A percentile compares a stretch with the other conserved stretches of the same genome.
Evolutionary conservation across 2,329 filamentous ascomycete genomes (phyloP).

Genomic region (Phyllosticta capitalensis): DNA sequence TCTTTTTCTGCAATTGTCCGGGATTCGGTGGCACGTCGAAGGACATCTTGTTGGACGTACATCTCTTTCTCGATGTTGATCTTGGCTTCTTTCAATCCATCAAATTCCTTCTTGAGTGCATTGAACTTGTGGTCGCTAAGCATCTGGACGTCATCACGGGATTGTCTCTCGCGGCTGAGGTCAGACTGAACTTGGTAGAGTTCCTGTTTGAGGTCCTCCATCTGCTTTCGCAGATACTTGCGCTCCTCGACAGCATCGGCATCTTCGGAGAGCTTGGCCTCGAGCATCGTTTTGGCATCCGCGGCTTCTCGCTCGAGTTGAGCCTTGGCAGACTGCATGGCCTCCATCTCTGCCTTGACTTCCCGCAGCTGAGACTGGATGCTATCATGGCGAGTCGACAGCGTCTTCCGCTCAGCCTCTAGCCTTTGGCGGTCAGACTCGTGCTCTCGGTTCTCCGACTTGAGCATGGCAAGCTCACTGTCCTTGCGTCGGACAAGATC

Average conservation of each 20-base stretch:
- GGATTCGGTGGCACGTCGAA: slow-evolving; percentile 76
- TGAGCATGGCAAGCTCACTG: slow-evolving; percentile 78
- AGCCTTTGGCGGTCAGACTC: slow-evolving; percentile 71
- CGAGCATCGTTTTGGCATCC: slow-evolving; percentile 76
- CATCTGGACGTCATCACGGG: slow-evolving; percentile 83
- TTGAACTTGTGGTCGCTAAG: slow-evolving; percentile 82
- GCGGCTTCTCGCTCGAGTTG: slow-evolving; percentile 82
- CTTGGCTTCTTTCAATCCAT: slow-evolving; percentile 83
- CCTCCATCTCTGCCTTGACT: slow-evolving; percentile 78
- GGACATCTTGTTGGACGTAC: slow-evolving; percentile 86
- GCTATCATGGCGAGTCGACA: slow-evolving; percentile 69
- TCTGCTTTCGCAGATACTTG: slow-evolving; percentile 75
- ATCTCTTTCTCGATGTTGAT: slow-evolving; percentile 97
- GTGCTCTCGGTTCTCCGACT: slow-evolving; percentile 72
- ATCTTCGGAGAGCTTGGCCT: slow-evolving; percentile 84
- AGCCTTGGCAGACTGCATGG: slow-evolving; percentile 71
- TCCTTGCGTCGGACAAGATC: slow-evolving; percentile 90
- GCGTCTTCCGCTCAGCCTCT: slow-evolving; percentile 64
- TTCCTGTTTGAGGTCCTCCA: slow-evolving; percentile 76
- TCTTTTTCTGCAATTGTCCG: slow-evolving; percentile 72
- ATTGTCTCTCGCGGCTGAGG: slow-evolving; percentile 83
- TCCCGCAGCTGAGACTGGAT: slow-evolving; percentile 68
- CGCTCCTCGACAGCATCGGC: slow-evolving; percentile 70
- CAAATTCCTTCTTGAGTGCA: slow-evolving; percentile 73
- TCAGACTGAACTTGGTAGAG: slow-evolving; percentile 80